Evolutionary conservation across 202 grass and related monocot genomes (phyloP).

Genomic region (Zoysia matrella): DNA sequence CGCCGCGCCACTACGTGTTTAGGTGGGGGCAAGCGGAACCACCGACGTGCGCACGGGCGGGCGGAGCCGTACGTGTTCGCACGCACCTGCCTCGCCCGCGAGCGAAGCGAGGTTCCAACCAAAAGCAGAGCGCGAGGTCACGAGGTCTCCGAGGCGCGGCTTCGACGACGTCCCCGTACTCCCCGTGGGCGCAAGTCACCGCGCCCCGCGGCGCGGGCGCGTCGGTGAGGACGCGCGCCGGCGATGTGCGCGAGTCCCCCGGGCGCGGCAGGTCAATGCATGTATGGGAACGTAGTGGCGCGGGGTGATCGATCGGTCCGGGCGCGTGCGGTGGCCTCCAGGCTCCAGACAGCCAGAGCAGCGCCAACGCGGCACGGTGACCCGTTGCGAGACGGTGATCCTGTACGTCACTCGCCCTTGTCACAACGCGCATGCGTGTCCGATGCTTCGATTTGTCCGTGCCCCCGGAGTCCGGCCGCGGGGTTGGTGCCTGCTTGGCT

Average conservation of each 20-base stretch:
- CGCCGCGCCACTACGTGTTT: too few relatives aligned
- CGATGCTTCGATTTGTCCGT: constrained; percentile 37
- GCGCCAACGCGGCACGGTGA: background rate
- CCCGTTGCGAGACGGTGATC: background rate
- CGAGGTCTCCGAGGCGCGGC: background rate
- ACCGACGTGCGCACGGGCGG: constrained; percentile 25
- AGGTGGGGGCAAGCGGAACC: constrained; percentile 32
- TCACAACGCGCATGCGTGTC: background rate
- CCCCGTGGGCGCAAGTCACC: too few relatives aligned
- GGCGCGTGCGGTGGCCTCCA: background rate
- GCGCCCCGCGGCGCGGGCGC: background rate
- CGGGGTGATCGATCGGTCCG: background rate
- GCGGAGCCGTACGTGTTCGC: constrained; percentile 14
- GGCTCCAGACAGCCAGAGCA: background rate
- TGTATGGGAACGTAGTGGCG: constrained; percentile 38
- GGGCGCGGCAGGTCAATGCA: constrained; percentile 5
- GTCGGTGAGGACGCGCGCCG: constrained; percentile 19
- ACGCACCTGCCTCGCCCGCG: constrained; percentile 14
- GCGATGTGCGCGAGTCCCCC: background rate
- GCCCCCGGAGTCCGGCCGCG: background rate
- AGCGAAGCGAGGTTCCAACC: background rate
- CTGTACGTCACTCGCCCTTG: constrained; percentile 3
- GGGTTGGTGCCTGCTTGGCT: constrained; percentile 37
- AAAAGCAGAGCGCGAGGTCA: constrained; percentile 13
- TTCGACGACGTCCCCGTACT: background rate